Base-by-base conservation (phyloP, 306 rosid genomes). In the Dalbergia cultrata region DNA sequence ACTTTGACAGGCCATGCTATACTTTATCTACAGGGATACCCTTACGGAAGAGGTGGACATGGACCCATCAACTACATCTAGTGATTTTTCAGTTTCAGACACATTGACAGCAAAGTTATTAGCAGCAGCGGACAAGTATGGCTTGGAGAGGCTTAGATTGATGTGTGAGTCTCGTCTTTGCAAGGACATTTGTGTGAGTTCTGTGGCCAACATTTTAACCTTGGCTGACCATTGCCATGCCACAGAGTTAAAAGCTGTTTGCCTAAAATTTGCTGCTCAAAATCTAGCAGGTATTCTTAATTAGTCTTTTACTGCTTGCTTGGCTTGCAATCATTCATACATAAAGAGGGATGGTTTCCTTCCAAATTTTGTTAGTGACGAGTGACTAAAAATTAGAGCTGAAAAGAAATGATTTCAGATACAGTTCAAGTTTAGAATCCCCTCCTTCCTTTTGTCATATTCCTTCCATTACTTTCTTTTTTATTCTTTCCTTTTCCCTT, bases 151-250 rank as follows among this genome's bases (percentile, higher is more conserved):
- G 88, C 97, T 94, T 52, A 79, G 83, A 80, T 72, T 89, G 86
- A 94, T 90, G 95, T 94, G 97, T 37, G 98, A 90, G 81, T 94
- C 98, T 69, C 88, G 84, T 80, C 93, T 94, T 63, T 94, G 95
- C 84, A 89, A 94, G 88, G 90, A 85, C 77, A 90, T 94, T 69
- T 84, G 88, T 60, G 98, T 94, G 82, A 88, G 77, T 68, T 90
- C 95, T 41, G 97, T 92, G 63, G 88, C 95, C 75, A 82, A 81
- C 79, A 90, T 94, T 79, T 87, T 94, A 52, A 85, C 91, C 67
- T 81, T 94, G 81, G 97, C 98, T 13, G 98, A 94, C 52, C 74
- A 83, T 61, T 90, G 80, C 79, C 90, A 89, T 75, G 98, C 97
- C 39, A 59, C 82, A 2, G 92, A 85, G 65, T 84, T 94, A 74